Evolutionary conservation across 345 rosid genomes (phyloP), one percentile per base, ranked within the genome.

Genomic region (Populus davidiana): DNA sequence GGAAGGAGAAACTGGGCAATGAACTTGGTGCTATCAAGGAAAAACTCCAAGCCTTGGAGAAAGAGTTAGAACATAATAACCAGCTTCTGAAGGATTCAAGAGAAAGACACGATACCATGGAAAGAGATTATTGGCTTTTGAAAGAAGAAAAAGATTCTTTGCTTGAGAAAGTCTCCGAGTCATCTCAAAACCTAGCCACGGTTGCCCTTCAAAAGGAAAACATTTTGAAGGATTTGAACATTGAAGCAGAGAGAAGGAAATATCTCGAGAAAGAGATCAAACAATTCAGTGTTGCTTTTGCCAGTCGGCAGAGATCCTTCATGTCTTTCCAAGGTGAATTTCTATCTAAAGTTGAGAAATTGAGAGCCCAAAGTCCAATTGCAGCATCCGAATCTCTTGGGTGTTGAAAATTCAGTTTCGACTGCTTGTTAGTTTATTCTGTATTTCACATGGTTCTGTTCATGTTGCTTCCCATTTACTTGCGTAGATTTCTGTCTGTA

Each of bases 201-300:
- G 83, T 82, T 67, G 82, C 82, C 11, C 76, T 79, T 74, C 88
- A 87, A 76, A 91, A 89, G 87, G 97, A 92, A 72, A 90, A 85
- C 75, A 81, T 82, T 62, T 81, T 88, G 86, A 89, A 84, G 77
- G 92, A 91, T 73, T 81, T 92, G 75, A 87, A 84, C 75, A 69
- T 61, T 52, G 93, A 92, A 90, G 83, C 86, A n/a, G 85, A 75
- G 78, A 83, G 90, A 78, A 91, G 92, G 82, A 90, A 85, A 77
- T 81, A 78, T 75, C 86, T 95, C 2, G 91, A 90, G 80, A 93
- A 89, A 81, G 92, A 93, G 86, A 84, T 93, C 25, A 92, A 90
- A 87, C 86, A 88, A 74, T 87, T 95, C 72, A 86, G 89, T 80
- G 74, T 77, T 14, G 92, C 93, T 70, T 91, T 95, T 43, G 88